Conservation (phyloP, 73 alveolate genomes). For the Stentor roeselii region DNA sequence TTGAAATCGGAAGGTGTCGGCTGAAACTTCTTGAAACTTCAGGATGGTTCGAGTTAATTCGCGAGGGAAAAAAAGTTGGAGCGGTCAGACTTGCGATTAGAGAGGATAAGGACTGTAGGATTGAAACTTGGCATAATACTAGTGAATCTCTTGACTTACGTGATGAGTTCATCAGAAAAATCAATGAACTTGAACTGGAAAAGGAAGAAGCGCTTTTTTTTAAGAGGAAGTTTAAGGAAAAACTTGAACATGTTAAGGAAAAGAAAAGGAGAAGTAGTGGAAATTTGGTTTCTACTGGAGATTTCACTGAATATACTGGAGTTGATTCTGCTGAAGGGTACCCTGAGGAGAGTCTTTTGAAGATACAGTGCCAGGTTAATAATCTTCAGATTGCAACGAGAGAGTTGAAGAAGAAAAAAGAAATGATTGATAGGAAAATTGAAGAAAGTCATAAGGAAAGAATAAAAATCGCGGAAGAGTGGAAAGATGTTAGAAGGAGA, state of each 20-base stretch:
- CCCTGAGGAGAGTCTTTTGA: background rate
- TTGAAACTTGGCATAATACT: background rate
- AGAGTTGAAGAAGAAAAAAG: background rate
- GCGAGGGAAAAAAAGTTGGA: slow-evolving; percentile 21
- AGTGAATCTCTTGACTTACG: background rate
- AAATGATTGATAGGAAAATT: background rate
- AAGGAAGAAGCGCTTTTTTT: slow-evolving; percentile 15
- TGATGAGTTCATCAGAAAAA: background rate
- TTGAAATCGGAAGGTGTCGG: slow-evolving; percentile 12
- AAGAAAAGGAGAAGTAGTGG: background rate
- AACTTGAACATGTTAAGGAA: slow-evolving; percentile 1
- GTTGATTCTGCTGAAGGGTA: no score
- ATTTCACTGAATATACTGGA: background rate
- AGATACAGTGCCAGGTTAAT: background rate
- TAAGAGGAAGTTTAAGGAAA: background rate
- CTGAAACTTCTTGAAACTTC: background rate
- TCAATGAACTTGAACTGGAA: slow-evolving; percentile 16
- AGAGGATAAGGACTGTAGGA: background rate
- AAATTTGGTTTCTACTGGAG: background rate
- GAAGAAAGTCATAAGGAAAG: background rate
- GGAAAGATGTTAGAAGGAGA: background rate
- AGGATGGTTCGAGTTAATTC: slow-evolving; percentile 3
- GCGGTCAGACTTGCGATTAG: background rate
- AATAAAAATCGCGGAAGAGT: background rate
- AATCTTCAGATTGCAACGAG: background rate